phyloP scores from a whole-genome alignment of 495 filamentous ascomycete species.

The Neurospora sp. region DNA sequence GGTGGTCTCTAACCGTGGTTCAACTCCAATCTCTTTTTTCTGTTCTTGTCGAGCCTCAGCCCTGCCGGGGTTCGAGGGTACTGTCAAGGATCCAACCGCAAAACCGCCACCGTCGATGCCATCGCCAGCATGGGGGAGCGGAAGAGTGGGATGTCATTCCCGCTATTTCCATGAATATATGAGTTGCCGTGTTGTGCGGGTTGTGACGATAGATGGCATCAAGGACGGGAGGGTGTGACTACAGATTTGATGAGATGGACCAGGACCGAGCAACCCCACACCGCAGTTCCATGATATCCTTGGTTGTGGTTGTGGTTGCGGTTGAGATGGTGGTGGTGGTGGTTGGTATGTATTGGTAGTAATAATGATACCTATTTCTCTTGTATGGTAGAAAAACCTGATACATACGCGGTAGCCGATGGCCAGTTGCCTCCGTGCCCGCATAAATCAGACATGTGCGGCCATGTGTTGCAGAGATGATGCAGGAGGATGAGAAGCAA shows the following conservation, averaged over 20 bases:
- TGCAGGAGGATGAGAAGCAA: background rate
- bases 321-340: background rate
- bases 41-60: background rate
- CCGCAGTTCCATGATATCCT: background rate
- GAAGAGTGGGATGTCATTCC: background rate
- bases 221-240: background rate
- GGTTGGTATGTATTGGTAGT: background rate
- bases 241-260: background rate
- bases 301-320: background rate
- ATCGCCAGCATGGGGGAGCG: background rate
- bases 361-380: background rate
- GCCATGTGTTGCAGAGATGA: background rate
- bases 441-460: background rate
- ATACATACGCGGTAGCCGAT: background rate
- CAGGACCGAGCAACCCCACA: background rate
- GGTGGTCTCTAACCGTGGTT: background rate
- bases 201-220: background rate
- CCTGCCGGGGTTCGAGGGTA: background rate
- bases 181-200: background rate
- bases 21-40: background rate
- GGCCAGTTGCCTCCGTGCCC: background rate
- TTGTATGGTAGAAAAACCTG: background rate
- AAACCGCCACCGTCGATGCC: background rate
- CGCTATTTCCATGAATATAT: background rate
- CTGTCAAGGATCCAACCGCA: background rate